These are phyloP conservation scores for Naegleria fowleri DNA, from an alignment of 208 protist genomes.

Conservation along the genomic window DNA sequence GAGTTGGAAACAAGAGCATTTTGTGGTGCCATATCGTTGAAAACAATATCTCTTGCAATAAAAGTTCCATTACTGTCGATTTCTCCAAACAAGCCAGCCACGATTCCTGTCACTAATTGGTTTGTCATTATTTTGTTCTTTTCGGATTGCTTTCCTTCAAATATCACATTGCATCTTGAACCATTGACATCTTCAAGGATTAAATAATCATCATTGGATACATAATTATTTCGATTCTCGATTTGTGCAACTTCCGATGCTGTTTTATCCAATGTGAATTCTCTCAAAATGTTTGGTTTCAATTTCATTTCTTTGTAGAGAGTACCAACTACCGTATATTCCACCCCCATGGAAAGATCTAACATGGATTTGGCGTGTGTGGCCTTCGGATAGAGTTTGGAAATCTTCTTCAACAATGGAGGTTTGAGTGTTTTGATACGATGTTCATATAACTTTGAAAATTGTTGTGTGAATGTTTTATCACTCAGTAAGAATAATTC, in stretches of 20 bases:
- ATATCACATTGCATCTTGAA: background rate
- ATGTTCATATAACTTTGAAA: slow-evolving; percentile 13
- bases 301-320: slow-evolving; percentile 79
- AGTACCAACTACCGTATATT: slow-evolving; percentile 50
- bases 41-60: background rate
- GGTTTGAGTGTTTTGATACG: background rate
- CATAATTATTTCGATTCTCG: slow-evolving; percentile 27
- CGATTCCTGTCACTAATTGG: background rate
- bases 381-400: background rate
- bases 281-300: slow-evolving; percentile 67
- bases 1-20: background rate
- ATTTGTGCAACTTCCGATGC: slow-evolving; percentile 36
- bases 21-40: background rate
- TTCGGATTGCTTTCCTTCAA: slow-evolving; percentile 40
- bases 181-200: slow-evolving; percentile 25
- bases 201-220: slow-evolving; percentile 27
- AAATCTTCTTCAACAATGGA: background rate
- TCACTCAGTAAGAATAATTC: background rate
- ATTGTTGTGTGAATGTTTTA: slow-evolving; percentile 16
- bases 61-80: background rate
- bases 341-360: background rate
- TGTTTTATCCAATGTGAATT: slow-evolving; percentile 74
- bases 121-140: slow-evolving; percentile 24
- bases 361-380: background rate
- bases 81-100: background rate